Evolutionary conservation across 768 basidiomycete species (phyloP).

Genomic region (Suillus variegatus): DNA sequence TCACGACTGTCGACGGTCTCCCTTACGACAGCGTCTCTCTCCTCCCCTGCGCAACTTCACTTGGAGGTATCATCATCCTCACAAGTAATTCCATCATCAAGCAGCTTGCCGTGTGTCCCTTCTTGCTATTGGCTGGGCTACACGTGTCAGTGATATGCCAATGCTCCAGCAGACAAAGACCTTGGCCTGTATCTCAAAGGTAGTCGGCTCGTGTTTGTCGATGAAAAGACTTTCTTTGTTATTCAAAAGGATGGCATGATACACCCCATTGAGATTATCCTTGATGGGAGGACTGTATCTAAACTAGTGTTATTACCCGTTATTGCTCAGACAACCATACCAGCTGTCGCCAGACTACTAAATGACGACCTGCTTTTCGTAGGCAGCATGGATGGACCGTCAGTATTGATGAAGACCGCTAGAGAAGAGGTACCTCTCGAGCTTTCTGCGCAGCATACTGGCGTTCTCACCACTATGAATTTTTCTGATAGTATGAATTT

Average conservation of each 20-base stretch:
- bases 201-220: slow-evolving; percentile 66
- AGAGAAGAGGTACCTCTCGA: slow-evolving; percentile 57
- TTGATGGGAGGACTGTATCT: slow-evolving; percentile 73
- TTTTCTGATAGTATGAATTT: slow-evolving; percentile 64
- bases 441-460: slow-evolving; percentile 43
- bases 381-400: slow-evolving; percentile 82
- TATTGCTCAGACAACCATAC: slow-evolving; percentile 68
- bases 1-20: slow-evolving; percentile 24
- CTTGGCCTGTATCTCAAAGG: slow-evolving; percentile 70
- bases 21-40: slow-evolving; percentile 58
- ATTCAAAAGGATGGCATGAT: slow-evolving; percentile 73
- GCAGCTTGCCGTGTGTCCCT: slow-evolving; percentile 71
- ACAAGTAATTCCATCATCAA: slow-evolving; percentile 82
- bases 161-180: slow-evolving; percentile 42
- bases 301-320: slow-evolving; percentile 56
- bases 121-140: slow-evolving; percentile 85
- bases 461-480: slow-evolving; percentile 47
- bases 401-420: slow-evolving; percentile 65
- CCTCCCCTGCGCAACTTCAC: no score
- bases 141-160: slow-evolving; percentile 69
- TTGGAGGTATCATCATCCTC: no score
- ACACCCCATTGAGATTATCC: slow-evolving; percentile 73
- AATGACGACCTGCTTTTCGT: slow-evolving; percentile 67
- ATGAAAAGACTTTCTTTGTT: slow-evolving; percentile 75
- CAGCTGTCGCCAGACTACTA: slow-evolving; percentile 51